Evolutionary conservation across 1,139 yeast genomes (phyloP), one percentile per base, ranked within the genome.

Genomic region (Candida sanyaensis): DNA sequence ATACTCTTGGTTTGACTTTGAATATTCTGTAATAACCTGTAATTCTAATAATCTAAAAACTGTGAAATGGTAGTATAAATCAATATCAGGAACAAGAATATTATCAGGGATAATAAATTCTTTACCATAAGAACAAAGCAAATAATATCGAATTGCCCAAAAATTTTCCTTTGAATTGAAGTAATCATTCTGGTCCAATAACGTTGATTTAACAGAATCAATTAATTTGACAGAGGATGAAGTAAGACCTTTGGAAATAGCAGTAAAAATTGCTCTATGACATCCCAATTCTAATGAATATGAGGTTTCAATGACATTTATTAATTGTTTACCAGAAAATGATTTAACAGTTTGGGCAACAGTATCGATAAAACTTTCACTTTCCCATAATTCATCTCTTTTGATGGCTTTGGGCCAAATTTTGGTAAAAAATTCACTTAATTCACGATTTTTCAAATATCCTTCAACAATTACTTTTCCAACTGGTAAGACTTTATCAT

Each of bases 401-500:
- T 58, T 44, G 10, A 75, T 64, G 5, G 74, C 66, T 2, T 56
- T 46, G 10, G 68, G 64, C 86, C 88, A 84, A 11, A 73, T 61
- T 0, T 56, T 51, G 4, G 66, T 62, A 43, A 82, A 69, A 54
- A 86, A 86, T 4, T 65, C 63, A 8, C 65, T 65, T 39, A 83
- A 68, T 46, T 85, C 90, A 68, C 95, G 78, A 6, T 85, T 85
- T 54, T 71, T 77, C 5, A 75, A 68, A 57, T 75, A 79, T 9
- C 86, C 78, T 8, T 68, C 64, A 3, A 83, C 63, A 12, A 84
- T 53, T 26, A 70, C 66, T 2, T 62, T 57, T 43, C 77, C 75
- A n/a, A 80, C 48, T 5, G 55, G 49, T 8, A 55, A 47, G 0
- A 51, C 34, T 1, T 51, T 42, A 6, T 48, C 45, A 10, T 50